Evolutionary conservation across 805 yeast species (phyloP), one percentile per base, ranked within the genome.

Genomic region (Peterozyma toletana): DNA sequence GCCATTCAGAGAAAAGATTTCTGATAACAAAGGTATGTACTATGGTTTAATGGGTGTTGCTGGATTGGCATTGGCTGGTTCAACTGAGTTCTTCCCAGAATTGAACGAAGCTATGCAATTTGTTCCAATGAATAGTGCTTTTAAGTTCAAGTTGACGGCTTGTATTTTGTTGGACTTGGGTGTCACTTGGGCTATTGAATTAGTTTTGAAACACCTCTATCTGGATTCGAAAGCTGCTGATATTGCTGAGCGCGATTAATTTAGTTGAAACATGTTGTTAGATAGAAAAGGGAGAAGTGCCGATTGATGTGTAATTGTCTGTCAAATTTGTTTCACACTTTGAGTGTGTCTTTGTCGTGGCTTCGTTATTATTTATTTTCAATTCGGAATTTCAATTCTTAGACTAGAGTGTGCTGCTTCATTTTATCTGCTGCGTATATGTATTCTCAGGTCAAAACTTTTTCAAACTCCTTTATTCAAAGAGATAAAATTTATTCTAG

Each of bases 31-130:
- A 66, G 98, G 97, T 52, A 93, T 93, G 98, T 91, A 84, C 68
- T 91, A 87, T 54, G 99, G 99, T 18, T 73, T 93, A 45, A 60
- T 91, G 33, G 96, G 96, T 52, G 97, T 91, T 52, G 84, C 95
- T 18, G 87, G 77, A 35, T 73, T 93, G 56, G 95, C 97, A 1
- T 64, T 93, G 45, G 75, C 91, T 10, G 96, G 98, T 13, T 82
- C 97, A 5, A 89, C 98, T 18, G 99, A 93, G 64, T 84, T 91
- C 57, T 61, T 90, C 56, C 98, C 98, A 31, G 99, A 93, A 68
- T 66, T 93, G 58, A 93, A 93, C 62, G 91, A 86, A 60, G 87
- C 87, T 13, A 80, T 93, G 82, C 80, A 83, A 60, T 86, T 93
- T 63, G 99, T 93, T 40, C 87, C 87, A 53, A 89, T 93, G 96